Base-by-base conservation (phyloP, 2,329 filamentous ascomycete species). In the Thielaviopsis populi region DNA sequence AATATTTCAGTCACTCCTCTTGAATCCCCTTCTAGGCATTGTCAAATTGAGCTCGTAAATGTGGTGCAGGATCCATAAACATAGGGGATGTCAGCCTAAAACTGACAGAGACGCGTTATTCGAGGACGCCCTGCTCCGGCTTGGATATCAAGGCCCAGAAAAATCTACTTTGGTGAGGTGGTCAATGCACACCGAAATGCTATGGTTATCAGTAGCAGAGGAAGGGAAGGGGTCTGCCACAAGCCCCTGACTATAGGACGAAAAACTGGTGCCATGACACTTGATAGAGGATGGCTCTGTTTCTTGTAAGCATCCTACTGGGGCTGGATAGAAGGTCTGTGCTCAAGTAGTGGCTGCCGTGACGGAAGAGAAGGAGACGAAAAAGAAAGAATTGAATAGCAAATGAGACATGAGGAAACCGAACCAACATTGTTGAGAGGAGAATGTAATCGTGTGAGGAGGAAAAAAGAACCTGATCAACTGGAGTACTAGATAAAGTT, bases 271-370 rank as follows among this genome's bases (percentile, higher is more conserved):
- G 53, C 53, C 27, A 56, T 37, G 53, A 56, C 53, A 56, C n/a
- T 56, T 56, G 53, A 56, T 56, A 56, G 53, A 56, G 17, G 10
- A n/a, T 56, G 53, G 24, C 10, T 22, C 27, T 56, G 53, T 56
- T 56, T 56, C 53, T 56, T 56, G 53, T 56, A 37, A n/a, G 53
- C 53, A 56, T 56, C 53, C 53, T 33, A 11, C 10, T 37, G 53
- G 53, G 53, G 53, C 53, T 56, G 53, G 53, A 33, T 11, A 56
- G 27, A 56, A 37, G 53, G 53, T 13, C 53, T 56, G 53, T 56
- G 53, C 53, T 33, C 27, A 10, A 22, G 24, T 37, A 11, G 19
- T 22, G 46, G 46, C 50, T 19, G 30, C 1, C 8, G 50, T 19
- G 15, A 19, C n/a, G 17, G n/a, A 4, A n/a, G 8, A 17, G 3